A percentile compares a stretch with the other conserved stretches of the same genome.
phyloP scores from a whole-genome alignment of 2,329 filamentous ascomycete species.

The Byssothecium circinans region DNA sequence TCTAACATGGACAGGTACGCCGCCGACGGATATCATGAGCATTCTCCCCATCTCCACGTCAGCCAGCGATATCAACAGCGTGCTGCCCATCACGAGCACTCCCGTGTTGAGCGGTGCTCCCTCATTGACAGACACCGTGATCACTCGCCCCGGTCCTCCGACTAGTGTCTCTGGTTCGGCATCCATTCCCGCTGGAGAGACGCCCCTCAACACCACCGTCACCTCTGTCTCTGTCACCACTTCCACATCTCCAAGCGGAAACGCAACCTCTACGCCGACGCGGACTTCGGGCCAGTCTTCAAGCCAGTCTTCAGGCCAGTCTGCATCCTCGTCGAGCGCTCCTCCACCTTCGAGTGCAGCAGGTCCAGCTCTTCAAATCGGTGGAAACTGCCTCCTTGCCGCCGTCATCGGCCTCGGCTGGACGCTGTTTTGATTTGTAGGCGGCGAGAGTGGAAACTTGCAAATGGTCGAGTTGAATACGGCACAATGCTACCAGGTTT shows the following conservation, averaged over 20 bases:
- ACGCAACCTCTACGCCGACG: background rate
- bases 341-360: conserved; percentile 12
- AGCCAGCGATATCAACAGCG: background rate
- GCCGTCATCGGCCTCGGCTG: conserved; percentile 28
- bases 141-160: background rate
- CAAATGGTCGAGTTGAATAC: no score
- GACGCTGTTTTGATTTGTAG: conserved; percentile 21
- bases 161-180: conserved; percentile 1
- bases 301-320: background rate
- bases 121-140: background rate
- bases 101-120: background rate
- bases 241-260: background rate
- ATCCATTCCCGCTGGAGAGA: conserved; percentile 28
- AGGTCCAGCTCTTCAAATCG: background rate
- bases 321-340: conserved; percentile 6
- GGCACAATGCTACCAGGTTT: no score
- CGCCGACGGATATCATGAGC: conserved; percentile 4
- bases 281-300: background rate
- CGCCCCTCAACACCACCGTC: conserved; percentile 14
- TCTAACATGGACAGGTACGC: conserved; percentile 9
- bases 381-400: conserved; percentile 11
- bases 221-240: background rate
- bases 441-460: background rate
- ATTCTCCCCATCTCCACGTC: conserved; percentile 6
- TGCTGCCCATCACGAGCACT: background rate